These are phyloP conservation scores for Rubroboletus pulcherrimus DNA, from an alignment of 768 basidiomycete species.

Conservation along the genomic window DNA sequence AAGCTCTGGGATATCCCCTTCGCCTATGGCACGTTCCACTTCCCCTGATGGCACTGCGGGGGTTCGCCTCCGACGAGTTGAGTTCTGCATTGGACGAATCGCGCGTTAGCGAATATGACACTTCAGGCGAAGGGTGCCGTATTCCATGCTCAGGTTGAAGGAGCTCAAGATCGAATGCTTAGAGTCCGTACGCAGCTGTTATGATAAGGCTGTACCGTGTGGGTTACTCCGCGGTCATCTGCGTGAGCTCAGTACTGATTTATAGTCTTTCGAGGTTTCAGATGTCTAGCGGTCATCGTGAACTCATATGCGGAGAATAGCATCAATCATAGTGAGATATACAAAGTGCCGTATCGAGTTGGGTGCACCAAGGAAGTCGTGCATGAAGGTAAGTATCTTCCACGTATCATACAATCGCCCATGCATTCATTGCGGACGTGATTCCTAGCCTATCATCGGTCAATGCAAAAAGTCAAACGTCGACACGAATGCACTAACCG, in stretches of 20 bases:
- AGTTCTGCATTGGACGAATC: neutral
- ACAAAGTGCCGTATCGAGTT: neutral
- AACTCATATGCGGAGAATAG: neutral
- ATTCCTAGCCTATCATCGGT: neutral
- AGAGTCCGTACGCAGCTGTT: neutral
- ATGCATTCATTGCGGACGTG: neutral
- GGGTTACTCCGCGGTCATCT: neutral
- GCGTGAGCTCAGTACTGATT: too few species aligned
- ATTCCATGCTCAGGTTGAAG: neutral
- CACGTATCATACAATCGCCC: slow-evolving; percentile 5
- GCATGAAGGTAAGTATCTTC: neutral
- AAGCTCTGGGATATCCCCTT: too few species aligned
- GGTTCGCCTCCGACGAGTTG: neutral
- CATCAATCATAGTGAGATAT: neutral
- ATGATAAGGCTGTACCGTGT: neutral
- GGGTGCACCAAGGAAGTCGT: neutral
- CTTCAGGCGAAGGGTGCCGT: neutral
- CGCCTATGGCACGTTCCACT: too few species aligned
- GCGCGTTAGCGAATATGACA: neutral
- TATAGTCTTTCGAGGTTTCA: neutral
- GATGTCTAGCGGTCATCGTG: neutral
- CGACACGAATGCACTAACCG: neutral
- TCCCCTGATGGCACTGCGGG: neutral
- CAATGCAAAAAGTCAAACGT: neutral
- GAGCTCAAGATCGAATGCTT: neutral